Base-by-base conservation (phyloP, 1,284 basidiomycete genomes). In the Cryptococcus sp. region DNA sequence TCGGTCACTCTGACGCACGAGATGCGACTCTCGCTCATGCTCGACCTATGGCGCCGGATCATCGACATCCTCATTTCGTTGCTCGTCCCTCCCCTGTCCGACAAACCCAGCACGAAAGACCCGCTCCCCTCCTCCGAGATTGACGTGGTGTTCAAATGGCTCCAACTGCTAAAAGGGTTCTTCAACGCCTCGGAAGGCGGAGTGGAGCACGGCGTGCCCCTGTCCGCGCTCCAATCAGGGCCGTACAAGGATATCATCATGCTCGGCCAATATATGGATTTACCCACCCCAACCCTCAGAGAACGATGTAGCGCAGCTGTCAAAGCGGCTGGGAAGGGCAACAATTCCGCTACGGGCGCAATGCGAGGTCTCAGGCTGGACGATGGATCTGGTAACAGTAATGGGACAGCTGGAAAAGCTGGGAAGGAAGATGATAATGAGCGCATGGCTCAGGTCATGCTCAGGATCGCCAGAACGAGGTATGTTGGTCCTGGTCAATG, bases 131-230 rank as follows among this genome's bases (percentile, higher is more conserved):
- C 61, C 10, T 63, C 54, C 19, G 75, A 79, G 55, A 58, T 73
- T 19, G 74, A 75, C 54, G 61, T 78, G 25, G 69, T 79, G 13
- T 78, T 77, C 73, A 77, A 77, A 55, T 78, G 76, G 76, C 64
- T 78, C 5, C 67, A 75, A 57, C 47, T 74, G 19, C 61, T 78
- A 46, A 78, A 78, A 57, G 53, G 63, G 0, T 79, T 78, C 64
- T 78, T 77, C 68, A 78, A 78, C 59, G 77, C 78, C 10, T 58
- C 60, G 5, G 78, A 78, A 43, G 61, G 64, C 20, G 72, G 71
- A 3, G 54, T 65, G 2, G 76, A 78, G 61, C 71, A 77, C 55
- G 78, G 77, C 15, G 70, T 79, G 3, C 76, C 76, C 1, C 23
- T 72, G n/a, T 17, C 52, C 17, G 47, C 54, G 39, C 68, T 79